Percentiles rank a stretch among this genome's conserved stretches.
These are phyloP conservation scores for Salix udensis DNA, from an alignment of 345 rosid genomes.

Conservation along the genomic window DNA sequence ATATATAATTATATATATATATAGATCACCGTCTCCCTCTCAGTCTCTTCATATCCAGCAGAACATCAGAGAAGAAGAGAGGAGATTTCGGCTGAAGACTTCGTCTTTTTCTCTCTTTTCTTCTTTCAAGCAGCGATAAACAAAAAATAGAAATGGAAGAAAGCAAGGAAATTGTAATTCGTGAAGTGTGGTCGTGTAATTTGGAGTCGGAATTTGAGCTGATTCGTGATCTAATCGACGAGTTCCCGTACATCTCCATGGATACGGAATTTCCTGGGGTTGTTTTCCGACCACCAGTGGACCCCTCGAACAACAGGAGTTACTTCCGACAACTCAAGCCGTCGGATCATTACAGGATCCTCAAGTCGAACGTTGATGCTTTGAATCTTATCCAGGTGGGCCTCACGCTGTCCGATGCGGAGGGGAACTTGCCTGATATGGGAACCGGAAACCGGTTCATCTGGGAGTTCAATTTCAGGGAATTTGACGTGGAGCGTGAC, in stretches of 20 bases:
- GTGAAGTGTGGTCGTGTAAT: slow-evolving; percentile 33
- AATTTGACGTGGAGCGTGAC: slow-evolving; percentile 25
- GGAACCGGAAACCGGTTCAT: slow-evolving; percentile 18
- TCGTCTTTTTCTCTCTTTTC: neutral
- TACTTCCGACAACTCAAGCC: slow-evolving; percentile 1
- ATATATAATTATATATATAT: neutral
- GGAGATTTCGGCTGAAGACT: neutral
- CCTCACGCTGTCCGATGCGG: slow-evolving; percentile 24
- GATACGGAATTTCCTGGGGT: slow-evolving; percentile 37
- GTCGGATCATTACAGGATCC: slow-evolving; percentile 16
- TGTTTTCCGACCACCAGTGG: slow-evolving; percentile 19
- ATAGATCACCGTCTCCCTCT: neutral
- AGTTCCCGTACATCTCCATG: slow-evolving; percentile 34
- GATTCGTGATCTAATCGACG: slow-evolving; percentile 19
- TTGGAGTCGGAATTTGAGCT: slow-evolving; percentile 28
- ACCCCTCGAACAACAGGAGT: neutral
- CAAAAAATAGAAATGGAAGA: neutral
- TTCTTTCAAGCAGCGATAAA: neutral
- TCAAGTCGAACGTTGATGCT: slow-evolving; percentile 29
- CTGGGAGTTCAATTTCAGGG: slow-evolving; percentile 33
- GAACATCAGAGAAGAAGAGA: neutral
- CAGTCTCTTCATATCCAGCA: neutral
- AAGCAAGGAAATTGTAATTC: slow-evolving; percentile 14
- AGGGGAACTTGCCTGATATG: slow-evolving; percentile 25
- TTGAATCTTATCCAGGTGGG: slow-evolving; percentile 35